phyloP scores from a whole-genome alignment of 371 early-diverging fungal genomes.

The Basidiobolus heterosporus region DNA sequence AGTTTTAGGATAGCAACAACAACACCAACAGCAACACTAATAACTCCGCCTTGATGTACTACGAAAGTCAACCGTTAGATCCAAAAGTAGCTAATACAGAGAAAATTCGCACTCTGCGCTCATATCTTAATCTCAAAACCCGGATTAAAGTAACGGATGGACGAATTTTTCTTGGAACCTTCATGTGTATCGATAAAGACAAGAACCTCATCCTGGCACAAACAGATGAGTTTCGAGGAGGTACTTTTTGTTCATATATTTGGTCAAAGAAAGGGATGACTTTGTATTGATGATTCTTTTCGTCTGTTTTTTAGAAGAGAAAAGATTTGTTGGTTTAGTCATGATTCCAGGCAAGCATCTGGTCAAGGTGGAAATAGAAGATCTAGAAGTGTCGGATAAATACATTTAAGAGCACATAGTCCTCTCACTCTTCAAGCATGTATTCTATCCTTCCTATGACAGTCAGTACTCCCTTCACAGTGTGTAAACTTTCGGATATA shows the following conservation, averaged over 20 bases:
- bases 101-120: conserved; percentile 12
- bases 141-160: conserved; percentile 57
- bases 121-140: conserved; percentile 39
- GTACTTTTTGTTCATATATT: too few species aligned
- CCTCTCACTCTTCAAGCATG: too few species aligned
- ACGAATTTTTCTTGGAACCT: conserved; percentile 54
- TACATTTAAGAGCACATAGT: too few species aligned
- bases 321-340: conserved; percentile 58
- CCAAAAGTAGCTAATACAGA: too few species aligned
- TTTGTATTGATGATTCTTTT: neutral
- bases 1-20: too few species aligned
- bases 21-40: too few species aligned
- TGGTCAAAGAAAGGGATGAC: too few species aligned
- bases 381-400: conserved; percentile 5
- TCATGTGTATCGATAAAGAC: conserved; percentile 64
- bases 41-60: too few species aligned
- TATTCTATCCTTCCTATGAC: too few species aligned
- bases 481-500: too few species aligned
- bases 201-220: conserved; percentile 62
- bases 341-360: conserved; percentile 80
- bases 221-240: conserved; percentile 48
- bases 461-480: too few species aligned
- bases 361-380: conserved; percentile 48
- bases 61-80: too few species aligned
- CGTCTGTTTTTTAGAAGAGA: conserved; percentile 23